Percentiles rank a stretch among this genome's conserved stretches.
phyloP scores from a whole-genome alignment of 139 green algal genomes.

The Limnomonas spitsbergensis region DNA sequence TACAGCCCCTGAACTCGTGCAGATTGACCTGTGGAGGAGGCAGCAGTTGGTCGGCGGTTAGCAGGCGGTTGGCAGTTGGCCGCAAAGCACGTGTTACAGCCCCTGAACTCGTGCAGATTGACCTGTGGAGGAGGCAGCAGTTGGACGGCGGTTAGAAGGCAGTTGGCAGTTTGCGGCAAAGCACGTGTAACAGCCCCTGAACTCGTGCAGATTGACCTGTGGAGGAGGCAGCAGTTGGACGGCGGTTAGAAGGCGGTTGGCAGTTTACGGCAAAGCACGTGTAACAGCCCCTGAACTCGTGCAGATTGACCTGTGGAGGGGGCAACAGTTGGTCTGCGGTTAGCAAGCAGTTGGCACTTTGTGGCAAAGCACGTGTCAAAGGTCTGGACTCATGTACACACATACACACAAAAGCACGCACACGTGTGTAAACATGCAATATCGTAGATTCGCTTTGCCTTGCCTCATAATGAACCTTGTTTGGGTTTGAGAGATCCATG shows the following conservation, averaged over 20 bases:
- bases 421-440: too few relatives aligned
- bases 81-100: constrained; percentile 24
- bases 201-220: constrained; percentile 22
- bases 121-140: background rate
- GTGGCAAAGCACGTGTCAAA: background rate
- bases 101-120: constrained; percentile 22
- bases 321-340: too few relatives aligned
- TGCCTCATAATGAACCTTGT: too few relatives aligned
- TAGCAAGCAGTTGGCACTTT: too few relatives aligned
- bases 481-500: too few relatives aligned
- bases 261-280: constrained; percentile 17
- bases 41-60: background rate
- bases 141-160: background rate
- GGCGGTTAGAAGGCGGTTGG: background rate
- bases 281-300: constrained; percentile 22
- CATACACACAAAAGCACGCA: background rate
- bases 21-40: constrained; percentile 21
- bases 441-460: too few relatives aligned
- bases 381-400: too few relatives aligned
- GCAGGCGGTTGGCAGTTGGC: constrained; percentile 2
- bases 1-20: constrained; percentile 18
- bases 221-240: background rate
- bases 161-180: constrained; percentile 19
- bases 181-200: constrained; percentile 20
- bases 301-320: constrained; percentile 19